Conservation (phyloP, 345 rosid species). For the Angophora floribunda region DNA sequence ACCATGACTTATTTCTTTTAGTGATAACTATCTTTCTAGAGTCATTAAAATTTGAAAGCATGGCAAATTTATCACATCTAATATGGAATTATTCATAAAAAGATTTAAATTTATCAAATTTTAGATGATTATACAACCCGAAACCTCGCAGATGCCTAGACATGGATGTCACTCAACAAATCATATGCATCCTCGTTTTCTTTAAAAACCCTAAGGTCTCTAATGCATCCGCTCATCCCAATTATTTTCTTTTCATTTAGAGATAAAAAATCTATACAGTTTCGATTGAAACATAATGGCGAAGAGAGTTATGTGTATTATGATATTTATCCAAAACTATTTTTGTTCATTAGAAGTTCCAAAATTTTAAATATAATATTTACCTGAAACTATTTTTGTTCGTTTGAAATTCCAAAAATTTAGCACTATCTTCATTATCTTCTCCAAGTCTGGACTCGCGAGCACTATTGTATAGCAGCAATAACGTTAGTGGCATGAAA, state of each 20-base stretch:
- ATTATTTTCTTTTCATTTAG: background rate
- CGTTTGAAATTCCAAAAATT: background rate
- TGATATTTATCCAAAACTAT: background rate
- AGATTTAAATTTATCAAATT: background rate
- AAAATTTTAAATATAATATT: too few relatives aligned
- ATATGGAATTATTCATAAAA: background rate
- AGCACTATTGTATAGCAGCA: background rate
- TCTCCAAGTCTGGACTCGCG: background rate
- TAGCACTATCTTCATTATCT: background rate
- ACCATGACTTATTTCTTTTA: background rate
- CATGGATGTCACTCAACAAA: background rate
- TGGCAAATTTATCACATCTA: background rate
- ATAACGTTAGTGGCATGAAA: background rate
- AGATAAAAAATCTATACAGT: background rate
- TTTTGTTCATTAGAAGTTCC: too few relatives aligned
- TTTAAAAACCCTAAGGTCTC: background rate
- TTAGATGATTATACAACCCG: background rate
- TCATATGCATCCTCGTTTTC: background rate
- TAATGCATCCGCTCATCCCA: background rate
- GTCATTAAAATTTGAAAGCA: background rate
- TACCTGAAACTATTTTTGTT: background rate
- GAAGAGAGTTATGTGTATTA: background rate
- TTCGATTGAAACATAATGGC: background rate
- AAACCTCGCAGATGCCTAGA: background rate
- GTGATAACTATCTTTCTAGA: background rate